Base-by-base conservation (phyloP, 805 yeast genomes). In the Limtongia smithiae region DNA sequence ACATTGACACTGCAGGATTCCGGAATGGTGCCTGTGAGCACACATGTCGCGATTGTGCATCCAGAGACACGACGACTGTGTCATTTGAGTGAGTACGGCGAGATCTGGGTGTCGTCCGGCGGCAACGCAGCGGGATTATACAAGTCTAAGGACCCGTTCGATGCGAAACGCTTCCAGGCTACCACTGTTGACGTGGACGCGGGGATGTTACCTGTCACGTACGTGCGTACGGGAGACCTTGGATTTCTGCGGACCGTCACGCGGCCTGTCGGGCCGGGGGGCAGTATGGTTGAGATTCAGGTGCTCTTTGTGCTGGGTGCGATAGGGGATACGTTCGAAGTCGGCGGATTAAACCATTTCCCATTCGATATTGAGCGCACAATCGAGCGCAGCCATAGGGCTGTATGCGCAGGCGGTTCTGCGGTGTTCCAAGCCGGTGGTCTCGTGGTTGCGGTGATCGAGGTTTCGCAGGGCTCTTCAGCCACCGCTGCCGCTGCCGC, bases 1-100 rank as follows among this genome's bases (percentile, higher is more conserved):
- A 87, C 89, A 0, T 69, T 93, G 44, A 83, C 82, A 48, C 69
- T 93, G 7, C 96, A 89, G 62, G 98, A 93, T 62, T 86, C 95
- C 0, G 99, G 99, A 11, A 85, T 91, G 75, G 97, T 90, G 0
- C 94, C 97, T 0, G 90, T 89, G 7, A 86, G 95, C 63, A 87
- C 97, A 0, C 95, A 90, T 62, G 79, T 93, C 30, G 93, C 95
- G 1, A 85, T 93, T 51, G 97, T 93, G 2, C 93, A 93, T 58
- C 98, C 98, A 1, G 97, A 93, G 63, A 91, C 97, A 0, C 67
- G 77, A 38, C 71, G 73, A 46, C 71, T 89, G 11, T 91, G 98
- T 63, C 79, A 77, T 50, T 82, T 82, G 44, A 97, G 97, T 6
- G 98, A 93, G 66, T 81, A 80, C 65, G 99, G 99, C 30, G 99